Base-by-base conservation (phyloP, 2,329 filamentous ascomycete genomes). In the Colletotrichum camelliae region DNA sequence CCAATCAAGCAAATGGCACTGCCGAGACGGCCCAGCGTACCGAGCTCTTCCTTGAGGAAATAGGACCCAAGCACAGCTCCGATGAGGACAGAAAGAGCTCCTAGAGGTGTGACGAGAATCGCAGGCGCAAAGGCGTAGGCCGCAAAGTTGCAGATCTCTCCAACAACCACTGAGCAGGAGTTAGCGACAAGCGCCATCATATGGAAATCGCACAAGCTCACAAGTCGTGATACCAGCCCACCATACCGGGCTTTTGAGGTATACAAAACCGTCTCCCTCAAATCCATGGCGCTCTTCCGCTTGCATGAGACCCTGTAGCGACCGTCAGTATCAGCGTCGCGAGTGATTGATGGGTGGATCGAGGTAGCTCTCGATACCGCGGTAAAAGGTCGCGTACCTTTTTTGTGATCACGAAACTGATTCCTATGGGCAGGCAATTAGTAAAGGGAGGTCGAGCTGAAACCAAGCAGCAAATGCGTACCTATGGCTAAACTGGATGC, bases 391-490 rank as follows among this genome's bases (percentile, higher is more conserved):
- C 76, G 83, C 86, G 84, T 87, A 97, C 95, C 91, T 98, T 98
- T 88, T 99, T 99, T 64, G 97, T 99, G 82, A 99, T 98, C 80
- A 99, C 96, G 85, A 99, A 99, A 90, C 96, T 98, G 67, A 95
- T 96, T 82, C 96, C 95, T 97, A 80, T 60, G 75, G 57, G 74
- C 52, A 55, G 60, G 74, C 72, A 78, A 78, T 83, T 67, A 83
- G 79, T 57, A 67, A 24, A n/a, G 35, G 65, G 31, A 35, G 24
- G 37, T 24, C 37, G 15, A 62, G 37, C 13, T 39, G 21, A 24
- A 33, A 24, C 58, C 7, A 70, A 16, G 21, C 31, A 48, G 74
- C 67, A 75, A 21, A 48, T 58, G 58, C 66, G 33, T 90, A 94
- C 94, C 94, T 86, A 96, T 96, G 78, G 93, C 93, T 82, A 95